Evolutionary conservation across 2,329 filamentous ascomycete species (phyloP).

Genomic region (Neocatenulostroma microsporum): DNA sequence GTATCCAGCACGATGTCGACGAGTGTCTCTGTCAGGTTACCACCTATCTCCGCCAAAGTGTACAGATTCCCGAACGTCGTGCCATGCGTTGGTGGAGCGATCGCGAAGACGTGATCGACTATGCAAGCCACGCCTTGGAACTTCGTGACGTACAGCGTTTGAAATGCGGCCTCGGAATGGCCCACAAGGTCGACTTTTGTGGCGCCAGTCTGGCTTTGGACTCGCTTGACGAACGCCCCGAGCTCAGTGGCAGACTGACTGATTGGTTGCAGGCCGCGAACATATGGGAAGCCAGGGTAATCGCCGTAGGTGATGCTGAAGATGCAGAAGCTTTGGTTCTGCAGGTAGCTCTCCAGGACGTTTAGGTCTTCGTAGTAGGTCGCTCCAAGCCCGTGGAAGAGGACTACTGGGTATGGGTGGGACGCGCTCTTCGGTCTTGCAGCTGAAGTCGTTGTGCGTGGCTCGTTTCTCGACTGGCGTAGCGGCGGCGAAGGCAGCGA

Average conservation of each 20-base stretch:
- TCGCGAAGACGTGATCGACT: constrained; percentile 16
- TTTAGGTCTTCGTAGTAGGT: constrained; percentile 23
- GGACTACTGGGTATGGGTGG: constrained; percentile 19
- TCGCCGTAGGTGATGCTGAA: constrained; percentile 20
- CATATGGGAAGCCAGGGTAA: constrained; percentile 14
- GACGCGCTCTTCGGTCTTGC: constrained; percentile 12
- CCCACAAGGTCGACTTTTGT: constrained; percentile 17
- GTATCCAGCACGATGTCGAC: constrained; percentile 10
- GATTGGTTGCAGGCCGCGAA: constrained; percentile 18
- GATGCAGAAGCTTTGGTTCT: constrained; percentile 16
- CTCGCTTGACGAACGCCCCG: constrained; percentile 14
- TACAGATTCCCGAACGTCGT: constrained; percentile 17
- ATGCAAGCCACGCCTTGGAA: constrained; percentile 13
- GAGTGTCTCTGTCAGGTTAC: constrained; percentile 12
- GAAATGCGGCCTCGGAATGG: constrained; percentile 21
- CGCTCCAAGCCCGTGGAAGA: constrained; percentile 20
- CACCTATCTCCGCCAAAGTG: constrained; percentile 14
- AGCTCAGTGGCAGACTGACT: constrained; percentile 14
- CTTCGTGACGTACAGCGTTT: constrained; percentile 18
- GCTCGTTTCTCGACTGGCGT: too few relatives aligned
- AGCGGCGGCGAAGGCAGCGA: too few relatives aligned
- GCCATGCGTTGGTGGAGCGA: constrained; percentile 20
- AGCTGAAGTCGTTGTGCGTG: constrained; percentile 19
- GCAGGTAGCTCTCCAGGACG: constrained; percentile 15
- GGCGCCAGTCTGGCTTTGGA: constrained; percentile 13